A percentile compares a stretch with the other conserved stretches of the same genome.
Conservation (phyloP, 495 filamentous ascomycete species). For the Penicillium verhagenii region DNA sequence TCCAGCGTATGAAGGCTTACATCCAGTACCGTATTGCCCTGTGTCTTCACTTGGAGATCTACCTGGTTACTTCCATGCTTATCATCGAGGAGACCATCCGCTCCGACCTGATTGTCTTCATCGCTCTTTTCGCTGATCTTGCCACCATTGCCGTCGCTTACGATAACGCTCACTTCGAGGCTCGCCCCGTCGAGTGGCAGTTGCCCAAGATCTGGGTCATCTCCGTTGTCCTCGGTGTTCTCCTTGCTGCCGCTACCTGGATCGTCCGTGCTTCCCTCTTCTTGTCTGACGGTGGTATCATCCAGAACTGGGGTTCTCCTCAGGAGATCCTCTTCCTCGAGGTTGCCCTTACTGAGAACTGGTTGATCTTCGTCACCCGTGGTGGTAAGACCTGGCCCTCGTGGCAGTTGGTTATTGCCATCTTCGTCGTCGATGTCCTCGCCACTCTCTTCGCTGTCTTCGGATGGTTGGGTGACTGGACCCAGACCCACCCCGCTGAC, state of each 20-base stretch:
- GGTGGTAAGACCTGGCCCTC: slow-evolving; percentile 69
- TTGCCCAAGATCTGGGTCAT: slow-evolving; percentile 78
- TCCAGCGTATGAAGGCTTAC: slow-evolving; percentile 82
- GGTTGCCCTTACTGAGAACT: slow-evolving; percentile 73
- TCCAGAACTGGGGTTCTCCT: slow-evolving; percentile 69
- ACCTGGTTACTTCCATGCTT: slow-evolving; percentile 75
- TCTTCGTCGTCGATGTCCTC: slow-evolving; percentile 67
- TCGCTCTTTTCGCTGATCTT: slow-evolving; percentile 74
- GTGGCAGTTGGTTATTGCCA: slow-evolving; percentile 70
- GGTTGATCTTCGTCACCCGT: slow-evolving; percentile 78
- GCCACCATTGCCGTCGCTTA: slow-evolving; percentile 75
- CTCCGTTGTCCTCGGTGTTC: slow-evolving; percentile 62
- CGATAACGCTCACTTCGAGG: slow-evolving; percentile 73
- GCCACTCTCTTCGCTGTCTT: slow-evolving; percentile 72
- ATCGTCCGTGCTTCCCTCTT: slow-evolving; percentile 66
- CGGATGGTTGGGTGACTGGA: slow-evolving; percentile 59
- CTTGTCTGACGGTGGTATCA: slow-evolving; percentile 66
- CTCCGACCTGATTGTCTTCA: slow-evolving; percentile 70
- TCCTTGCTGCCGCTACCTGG: slow-evolving; percentile 69
- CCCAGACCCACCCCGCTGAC: slow-evolving; percentile 45
- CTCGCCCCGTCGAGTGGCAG: slow-evolving; percentile 73
- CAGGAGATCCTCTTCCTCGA: slow-evolving; percentile 75
- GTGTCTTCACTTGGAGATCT: slow-evolving; percentile 73
- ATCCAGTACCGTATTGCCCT: slow-evolving; percentile 80
- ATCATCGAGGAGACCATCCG: slow-evolving; percentile 71